phyloP scores from a whole-genome alignment of 495 filamentous ascomycete species.

The Hyaloscypha hepaticicola region DNA sequence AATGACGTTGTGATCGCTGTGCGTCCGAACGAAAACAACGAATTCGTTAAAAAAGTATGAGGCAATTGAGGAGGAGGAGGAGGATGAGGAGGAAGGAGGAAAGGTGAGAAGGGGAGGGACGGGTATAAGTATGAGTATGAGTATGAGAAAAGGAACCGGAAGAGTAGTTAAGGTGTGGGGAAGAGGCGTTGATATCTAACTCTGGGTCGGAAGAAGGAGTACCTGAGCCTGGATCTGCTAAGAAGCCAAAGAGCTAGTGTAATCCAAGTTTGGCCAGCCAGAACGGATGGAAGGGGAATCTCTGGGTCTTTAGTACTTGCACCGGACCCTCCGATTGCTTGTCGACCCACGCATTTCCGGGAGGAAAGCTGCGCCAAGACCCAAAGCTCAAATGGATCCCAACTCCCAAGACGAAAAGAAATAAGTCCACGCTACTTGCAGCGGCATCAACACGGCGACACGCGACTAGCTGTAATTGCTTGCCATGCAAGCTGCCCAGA shows the following conservation, averaged over 20 bases:
- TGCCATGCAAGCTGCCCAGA: conserved; percentile 5
- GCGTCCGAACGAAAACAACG: background rate
- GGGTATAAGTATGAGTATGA: conserved; percentile 3
- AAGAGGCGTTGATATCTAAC: background rate
- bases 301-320: conserved; percentile 16
- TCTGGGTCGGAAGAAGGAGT: background rate
- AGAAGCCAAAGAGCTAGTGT: background rate
- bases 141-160: background rate
- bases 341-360: conserved; percentile 9
- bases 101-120: background rate
- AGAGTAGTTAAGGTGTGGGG: background rate
- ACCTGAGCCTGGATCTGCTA: background rate
- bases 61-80: background rate
- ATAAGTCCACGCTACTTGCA: background rate
- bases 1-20: background rate
- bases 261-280: background rate
- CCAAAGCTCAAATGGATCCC: background rate
- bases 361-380: background rate
- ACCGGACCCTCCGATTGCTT: conserved; percentile 1
- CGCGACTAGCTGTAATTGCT: conserved; percentile 3
- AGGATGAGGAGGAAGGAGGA: background rate
- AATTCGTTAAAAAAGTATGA: background rate
- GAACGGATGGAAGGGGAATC: conserved; percentile 11
- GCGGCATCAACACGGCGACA: conserved; percentile 16
- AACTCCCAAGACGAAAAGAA: conserved; percentile 11